Conservation (phyloP, 257 asterid genomes). For the Paraleonurus japonicus region DNA sequence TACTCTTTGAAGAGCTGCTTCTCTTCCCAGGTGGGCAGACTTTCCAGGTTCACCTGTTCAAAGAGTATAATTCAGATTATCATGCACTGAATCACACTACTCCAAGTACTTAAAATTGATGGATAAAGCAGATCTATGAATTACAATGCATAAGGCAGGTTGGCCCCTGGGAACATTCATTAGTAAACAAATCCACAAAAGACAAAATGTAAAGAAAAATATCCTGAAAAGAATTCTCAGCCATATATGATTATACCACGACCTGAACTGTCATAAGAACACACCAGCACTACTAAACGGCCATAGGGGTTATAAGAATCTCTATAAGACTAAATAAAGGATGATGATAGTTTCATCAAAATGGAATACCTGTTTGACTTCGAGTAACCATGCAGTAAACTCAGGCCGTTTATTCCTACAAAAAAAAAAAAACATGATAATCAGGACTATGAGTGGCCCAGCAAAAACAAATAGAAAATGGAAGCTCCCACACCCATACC, state of each 20-base stretch:
- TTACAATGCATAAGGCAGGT: not conserved
- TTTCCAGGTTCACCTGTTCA: slow-evolving; percentile 85
- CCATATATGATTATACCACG: not conserved
- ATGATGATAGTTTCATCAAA: not conserved
- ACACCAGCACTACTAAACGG: not conserved
- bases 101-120: not conserved
- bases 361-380: slow-evolving; percentile 73
- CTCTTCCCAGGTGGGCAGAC: slow-evolving; percentile 96
- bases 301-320: not conserved
- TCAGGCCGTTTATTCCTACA: slow-evolving; percentile 95
- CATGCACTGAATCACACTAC: slow-evolving; percentile 3
- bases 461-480: not conserved
- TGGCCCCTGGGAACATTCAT: not conserved
- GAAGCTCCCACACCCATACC: too few species aligned
- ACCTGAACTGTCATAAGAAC: not conserved
- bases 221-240: not conserved
- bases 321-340: not conserved
- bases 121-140: slow-evolving; percentile 4
- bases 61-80: slow-evolving; percentile 10
- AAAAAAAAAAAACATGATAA: slow-evolving; percentile 26
- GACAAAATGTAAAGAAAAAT: not conserved
- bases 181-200: not conserved
- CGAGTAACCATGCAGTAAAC: slow-evolving; percentile 89
- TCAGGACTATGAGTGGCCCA: slow-evolving; percentile 6
- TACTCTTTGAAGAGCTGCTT: slow-evolving; percentile 93